Evolutionary conservation across 495 filamentous ascomycete genomes (phyloP), one percentile per base, ranked within the genome.

Genomic region (Neurospora sp.): DNA sequence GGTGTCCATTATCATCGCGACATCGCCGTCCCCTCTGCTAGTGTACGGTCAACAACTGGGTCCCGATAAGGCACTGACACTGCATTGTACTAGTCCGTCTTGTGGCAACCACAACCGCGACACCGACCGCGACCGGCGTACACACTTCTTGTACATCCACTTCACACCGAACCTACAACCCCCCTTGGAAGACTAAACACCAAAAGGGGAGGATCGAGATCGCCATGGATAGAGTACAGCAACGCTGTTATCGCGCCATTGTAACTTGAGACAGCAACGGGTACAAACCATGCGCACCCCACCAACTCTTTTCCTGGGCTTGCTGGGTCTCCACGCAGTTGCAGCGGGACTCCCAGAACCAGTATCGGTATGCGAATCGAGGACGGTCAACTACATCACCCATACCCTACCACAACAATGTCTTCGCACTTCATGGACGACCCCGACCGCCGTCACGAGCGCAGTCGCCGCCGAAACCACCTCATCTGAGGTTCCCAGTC

Each of bases 371-470:
- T 95, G 93, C 82, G 87, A 89, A 72, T 88, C 84, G 74, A 84
- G 87, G 74, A 93, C 91, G 4, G 88, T 92, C 74, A 95, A 95
- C 80, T 93, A 94, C 82, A 92, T 95, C 73, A 93, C 92, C 16
- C 91, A 93, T 76, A 88, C 88, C 10, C 82, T 95, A 44, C 91
- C 92, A 69, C 92, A 94, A 82, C 93, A 92, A 81, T 95, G 93
- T 77, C 82, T 93, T 66, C 85, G 84, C 72, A 88, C 86, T 2
- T 79, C 82, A 39, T 83, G 82, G 82, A 79, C 78, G 60, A 77
- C 76, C 70, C 60, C 76, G 2, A 75, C 79, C 39, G 74, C 78
- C 27, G 76, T 76, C 12, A 75, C 76, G 27, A 71, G 79, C 39
- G 71, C 70, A 8, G 42, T 74, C n/a, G 46, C 70, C 12, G 44